These are phyloP conservation scores for Zopfochytrium polystomum DNA, from an alignment of 371 early-diverging fungal genomes.

Conservation along the genomic window DNA sequence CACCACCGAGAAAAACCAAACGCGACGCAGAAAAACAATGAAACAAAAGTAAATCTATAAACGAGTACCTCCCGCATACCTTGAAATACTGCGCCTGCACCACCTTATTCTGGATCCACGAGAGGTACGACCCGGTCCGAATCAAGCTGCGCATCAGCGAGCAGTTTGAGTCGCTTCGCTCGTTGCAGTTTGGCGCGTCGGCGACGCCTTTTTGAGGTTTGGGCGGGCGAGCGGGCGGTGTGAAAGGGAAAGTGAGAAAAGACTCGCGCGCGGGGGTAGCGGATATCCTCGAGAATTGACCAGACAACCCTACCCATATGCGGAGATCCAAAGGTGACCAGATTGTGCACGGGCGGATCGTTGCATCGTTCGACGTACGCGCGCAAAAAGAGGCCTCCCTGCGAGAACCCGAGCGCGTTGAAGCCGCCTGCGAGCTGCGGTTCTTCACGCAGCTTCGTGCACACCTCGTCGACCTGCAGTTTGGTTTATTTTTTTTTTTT, in stretches of 20 bases:
- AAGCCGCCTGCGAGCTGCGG: conserved; percentile 66
- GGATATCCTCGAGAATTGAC: background rate
- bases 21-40: no score
- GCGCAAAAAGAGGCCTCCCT: conserved; percentile 71
- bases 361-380: conserved; percentile 81
- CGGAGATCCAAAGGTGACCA: conserved; percentile 86
- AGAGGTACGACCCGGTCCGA: conserved; percentile 70
- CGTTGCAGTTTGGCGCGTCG: conserved; percentile 71
- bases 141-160: conserved; percentile 64
- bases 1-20: no score
- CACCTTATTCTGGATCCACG: conserved; percentile 73
- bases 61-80: no score
- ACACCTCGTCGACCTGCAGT: conserved; percentile 44
- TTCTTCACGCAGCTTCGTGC: conserved; percentile 27
- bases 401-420: conserved; percentile 94
- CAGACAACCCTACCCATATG: conserved; percentile 50
- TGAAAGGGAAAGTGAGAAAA: no score
- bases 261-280: no score
- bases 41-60: no score
- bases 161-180: conserved; percentile 50
- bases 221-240: no score
- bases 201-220: no score
- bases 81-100: conserved; percentile 93
- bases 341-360: conserved; percentile 63
- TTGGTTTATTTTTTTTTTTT: no score